A percentile compares a stretch with the other conserved stretches of the same genome.
Conservation (phyloP, 2,329 filamentous ascomycete genomes). For the Aureobasidium melanogenum region DNA sequence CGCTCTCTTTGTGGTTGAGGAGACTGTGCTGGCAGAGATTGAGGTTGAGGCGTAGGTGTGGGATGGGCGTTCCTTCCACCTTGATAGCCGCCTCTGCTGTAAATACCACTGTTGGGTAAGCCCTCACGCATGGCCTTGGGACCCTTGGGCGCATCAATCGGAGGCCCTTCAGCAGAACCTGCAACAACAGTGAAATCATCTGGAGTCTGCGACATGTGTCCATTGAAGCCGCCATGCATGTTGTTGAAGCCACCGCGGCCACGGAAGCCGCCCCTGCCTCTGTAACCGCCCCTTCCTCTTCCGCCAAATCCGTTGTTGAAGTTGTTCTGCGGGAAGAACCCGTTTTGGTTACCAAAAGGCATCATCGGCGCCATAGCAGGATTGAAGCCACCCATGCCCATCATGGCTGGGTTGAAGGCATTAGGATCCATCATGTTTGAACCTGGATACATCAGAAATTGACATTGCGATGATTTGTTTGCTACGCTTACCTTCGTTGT, state of each 20-base stretch:
- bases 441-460: background rate
- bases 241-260: constrained; percentile 26
- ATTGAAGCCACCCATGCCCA: constrained; percentile 2
- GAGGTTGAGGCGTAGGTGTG: constrained; percentile 21
- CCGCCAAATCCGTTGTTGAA: background rate
- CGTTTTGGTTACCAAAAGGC: constrained; percentile 6
- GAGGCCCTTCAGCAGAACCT: constrained; percentile 19
- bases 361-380: background rate
- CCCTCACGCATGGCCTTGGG: constrained; percentile 93
- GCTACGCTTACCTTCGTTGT: background rate
- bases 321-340: constrained; percentile 7
- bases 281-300: constrained; percentile 16
- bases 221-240: constrained; percentile 17
- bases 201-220: constrained; percentile 1
- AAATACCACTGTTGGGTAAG: constrained; percentile 69
- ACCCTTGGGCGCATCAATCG: constrained; percentile 65
- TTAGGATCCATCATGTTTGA: constrained; percentile 2
- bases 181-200: constrained; percentile 12
- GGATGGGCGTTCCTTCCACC: constrained; percentile 22
- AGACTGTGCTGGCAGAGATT: constrained; percentile 9
- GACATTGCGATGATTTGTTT: background rate
- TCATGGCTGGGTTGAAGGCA: background rate
- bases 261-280: constrained; percentile 39
- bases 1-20: constrained; percentile 12
- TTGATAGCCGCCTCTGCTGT: constrained; percentile 43